Evolutionary conservation across 768 basidiomycete genomes (phyloP), one percentile per base, ranked within the genome.

Genomic region (Artomyces pyxidatus): DNA sequence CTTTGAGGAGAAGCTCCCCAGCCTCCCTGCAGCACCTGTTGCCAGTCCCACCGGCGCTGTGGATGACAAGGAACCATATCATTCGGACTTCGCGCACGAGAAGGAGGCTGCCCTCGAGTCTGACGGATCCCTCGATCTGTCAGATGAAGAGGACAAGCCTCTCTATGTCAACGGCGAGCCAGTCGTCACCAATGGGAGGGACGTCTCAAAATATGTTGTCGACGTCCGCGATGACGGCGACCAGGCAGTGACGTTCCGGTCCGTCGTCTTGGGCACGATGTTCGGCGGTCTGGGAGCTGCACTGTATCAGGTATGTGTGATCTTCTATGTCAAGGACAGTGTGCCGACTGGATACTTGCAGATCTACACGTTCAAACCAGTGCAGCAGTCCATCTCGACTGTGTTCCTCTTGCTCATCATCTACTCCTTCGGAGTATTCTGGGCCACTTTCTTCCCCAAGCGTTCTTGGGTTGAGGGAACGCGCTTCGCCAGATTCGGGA

Each of bases 301-400:
- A 6, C 63, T 83, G 37, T 66, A 65, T 47, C 77, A 82, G 72
- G 78, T 77, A 48, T 12, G 66, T 51, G 6, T 10, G n/a, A 26
- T 17, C 30, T 25, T 21, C 26, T 45, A 38, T 45, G 19, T 39
- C 39, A 23, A 16, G 1, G 26, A 23, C 12, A 10, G 4, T 12
- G 32, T 19, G 22, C 30, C 21, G 39, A 46, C 21, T 55, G 17
- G 3, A 2, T 26, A 29, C 25, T 43, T 46, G 42, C 16, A 81
- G 78, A 78, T 82, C 28, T 81, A 80, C 57, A 45, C 70, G 4
- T 81, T 80, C 63, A 82, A 83, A 58, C 81, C 81, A 0, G 61
- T 78, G 3, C 68, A 74, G 51, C 68, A 73, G 53, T 42, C 61
- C 0, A 75, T 81, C 14, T 78, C 76, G 2, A 70, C 75, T 0